These are phyloP conservation scores for Daldinia childiae DNA, from an alignment of 495 filamentous ascomycete genomes.

Conservation along the genomic window DNA sequence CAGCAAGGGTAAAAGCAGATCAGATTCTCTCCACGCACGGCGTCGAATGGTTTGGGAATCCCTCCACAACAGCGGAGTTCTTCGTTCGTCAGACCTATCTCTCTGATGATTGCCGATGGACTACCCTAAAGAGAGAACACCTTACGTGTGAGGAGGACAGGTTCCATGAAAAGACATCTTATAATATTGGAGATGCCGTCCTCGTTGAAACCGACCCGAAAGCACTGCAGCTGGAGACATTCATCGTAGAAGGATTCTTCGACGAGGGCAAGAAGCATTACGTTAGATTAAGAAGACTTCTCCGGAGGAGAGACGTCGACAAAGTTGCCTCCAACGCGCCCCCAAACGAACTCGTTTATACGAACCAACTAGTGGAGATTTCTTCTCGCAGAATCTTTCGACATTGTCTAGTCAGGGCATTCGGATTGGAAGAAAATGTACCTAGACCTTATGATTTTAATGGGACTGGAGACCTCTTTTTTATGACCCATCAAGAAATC, in stretches of 20 bases:
- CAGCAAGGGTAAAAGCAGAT: slow-evolving; percentile 53
- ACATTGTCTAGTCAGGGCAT: slow-evolving; percentile 68
- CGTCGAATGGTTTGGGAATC: slow-evolving; percentile 64
- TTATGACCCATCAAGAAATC: slow-evolving; percentile 57
- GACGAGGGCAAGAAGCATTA: slow-evolving; percentile 43
- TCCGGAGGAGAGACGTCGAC: slow-evolving; percentile 56
- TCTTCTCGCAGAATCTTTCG: slow-evolving; percentile 55
- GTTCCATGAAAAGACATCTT: slow-evolving; percentile 31
- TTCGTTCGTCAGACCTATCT: slow-evolving; percentile 75
- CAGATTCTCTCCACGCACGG: slow-evolving; percentile 63
- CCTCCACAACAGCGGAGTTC: slow-evolving; percentile 57
- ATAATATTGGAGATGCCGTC: slow-evolving; percentile 64
- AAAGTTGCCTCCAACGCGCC: slow-evolving; percentile 44
- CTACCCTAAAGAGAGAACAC: slow-evolving; percentile 61
- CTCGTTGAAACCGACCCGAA: slow-evolving; percentile 50
- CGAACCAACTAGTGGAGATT: slow-evolving; percentile 55
- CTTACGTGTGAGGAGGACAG: slow-evolving; percentile 50
- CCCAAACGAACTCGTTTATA: slow-evolving; percentile 75
- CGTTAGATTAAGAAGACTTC: slow-evolving; percentile 57
- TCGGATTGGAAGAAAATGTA: slow-evolving; percentile 54
- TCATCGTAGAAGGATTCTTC: slow-evolving; percentile 60
- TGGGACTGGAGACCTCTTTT: slow-evolving; percentile 72
- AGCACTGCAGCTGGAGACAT: slow-evolving; percentile 59
- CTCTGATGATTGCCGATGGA: slow-evolving; percentile 57
- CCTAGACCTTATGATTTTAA: slow-evolving; percentile 69